Conservation (phyloP, 352 stramenopile species). For the Pythium coloratum region DNA sequence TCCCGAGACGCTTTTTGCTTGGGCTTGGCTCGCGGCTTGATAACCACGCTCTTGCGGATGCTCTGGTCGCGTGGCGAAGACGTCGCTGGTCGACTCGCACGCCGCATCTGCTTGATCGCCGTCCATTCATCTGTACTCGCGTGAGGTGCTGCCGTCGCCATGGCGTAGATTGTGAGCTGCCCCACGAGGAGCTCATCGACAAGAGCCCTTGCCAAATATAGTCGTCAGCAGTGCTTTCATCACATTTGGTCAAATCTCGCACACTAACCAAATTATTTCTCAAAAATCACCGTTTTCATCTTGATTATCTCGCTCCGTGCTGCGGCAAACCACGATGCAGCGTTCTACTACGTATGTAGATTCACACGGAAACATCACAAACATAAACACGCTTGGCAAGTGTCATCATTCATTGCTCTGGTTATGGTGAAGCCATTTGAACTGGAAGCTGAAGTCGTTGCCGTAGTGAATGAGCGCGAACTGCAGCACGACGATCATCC, state of each 20-base stretch:
- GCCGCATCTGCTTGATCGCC: slow-evolving; percentile 2
- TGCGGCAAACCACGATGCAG: too few relatives aligned
- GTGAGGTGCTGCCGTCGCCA: background rate
- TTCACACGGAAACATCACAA: too few relatives aligned
- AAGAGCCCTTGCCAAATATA: background rate
- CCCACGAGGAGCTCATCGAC: background rate
- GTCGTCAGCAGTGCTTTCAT: too few relatives aligned
- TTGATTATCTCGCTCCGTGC: too few relatives aligned
- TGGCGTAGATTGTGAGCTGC: too few relatives aligned
- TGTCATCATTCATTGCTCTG: background rate
- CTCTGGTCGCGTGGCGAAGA: background rate
- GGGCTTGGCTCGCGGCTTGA: background rate
- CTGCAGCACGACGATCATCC: slow-evolving; percentile 13
- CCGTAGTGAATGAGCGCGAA: slow-evolving; percentile 1
- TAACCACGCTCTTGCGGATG: background rate
- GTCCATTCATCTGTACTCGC: background rate
- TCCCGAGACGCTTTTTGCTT: background rate
- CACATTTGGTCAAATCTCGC: too few relatives aligned
- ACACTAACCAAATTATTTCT: too few relatives aligned
- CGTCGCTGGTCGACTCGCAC: slow-evolving; percentile 8
- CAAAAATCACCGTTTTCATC: too few relatives aligned
- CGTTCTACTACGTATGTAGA: too few relatives aligned
- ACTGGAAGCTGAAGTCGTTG: slow-evolving; percentile 27
- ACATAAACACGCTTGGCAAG: too few relatives aligned
- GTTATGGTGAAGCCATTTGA: slow-evolving; percentile 15